These are phyloP conservation scores for Areca catechu DNA, from an alignment of 176 grass and related monocot genomes.

Conservation along the genomic window DNA sequence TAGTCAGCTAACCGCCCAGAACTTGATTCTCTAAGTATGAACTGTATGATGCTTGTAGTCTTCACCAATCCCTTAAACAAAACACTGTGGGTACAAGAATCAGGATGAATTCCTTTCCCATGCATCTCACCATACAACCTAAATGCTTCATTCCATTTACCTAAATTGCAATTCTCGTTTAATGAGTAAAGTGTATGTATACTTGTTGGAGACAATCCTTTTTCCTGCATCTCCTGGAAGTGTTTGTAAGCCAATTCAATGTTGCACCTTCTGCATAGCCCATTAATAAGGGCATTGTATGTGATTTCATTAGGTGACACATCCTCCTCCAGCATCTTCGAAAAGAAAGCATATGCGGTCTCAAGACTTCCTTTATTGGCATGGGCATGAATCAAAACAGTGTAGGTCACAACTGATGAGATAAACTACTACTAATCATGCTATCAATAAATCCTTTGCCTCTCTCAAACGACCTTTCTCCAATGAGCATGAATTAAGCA, in stretches of 20 bases:
- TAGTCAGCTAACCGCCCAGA: conserved; percentile 40
- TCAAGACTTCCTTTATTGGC: conserved; percentile 44
- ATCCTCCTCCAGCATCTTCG: conserved; percentile 36
- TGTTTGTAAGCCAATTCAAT: conserved; percentile 47
- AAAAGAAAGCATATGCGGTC: conserved; percentile 45
- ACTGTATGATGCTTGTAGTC: conserved; percentile 32
- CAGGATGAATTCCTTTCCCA: conserved; percentile 45
- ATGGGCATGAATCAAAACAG: conserved; percentile 53
- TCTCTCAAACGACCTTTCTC: conserved; percentile 39
- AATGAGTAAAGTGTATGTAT: conserved; percentile 65
- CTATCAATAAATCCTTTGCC: conserved; percentile 33
- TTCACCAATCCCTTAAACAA: conserved; percentile 61
- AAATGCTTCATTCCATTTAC: conserved; percentile 51
- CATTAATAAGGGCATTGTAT: conserved; percentile 71
- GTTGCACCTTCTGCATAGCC: conserved; percentile 39
- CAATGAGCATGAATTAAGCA: conserved; percentile 77
- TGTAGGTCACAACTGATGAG: conserved; percentile 59
- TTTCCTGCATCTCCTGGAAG: conserved; percentile 48
- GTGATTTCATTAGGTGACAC: conserved; percentile 57
- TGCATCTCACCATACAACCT: conserved; percentile 65
- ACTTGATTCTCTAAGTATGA: conserved; percentile 67
- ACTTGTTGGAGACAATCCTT: conserved; percentile 57
- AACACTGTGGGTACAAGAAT: conserved; percentile 34
- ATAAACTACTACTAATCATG: conserved; percentile 37
- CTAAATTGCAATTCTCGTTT: conserved; percentile 38